Percentiles rank a stretch among this genome's conserved stretches.
phyloP scores from a whole-genome alignment of 768 basidiomycete species.

The Macrocybe gigantea region DNA sequence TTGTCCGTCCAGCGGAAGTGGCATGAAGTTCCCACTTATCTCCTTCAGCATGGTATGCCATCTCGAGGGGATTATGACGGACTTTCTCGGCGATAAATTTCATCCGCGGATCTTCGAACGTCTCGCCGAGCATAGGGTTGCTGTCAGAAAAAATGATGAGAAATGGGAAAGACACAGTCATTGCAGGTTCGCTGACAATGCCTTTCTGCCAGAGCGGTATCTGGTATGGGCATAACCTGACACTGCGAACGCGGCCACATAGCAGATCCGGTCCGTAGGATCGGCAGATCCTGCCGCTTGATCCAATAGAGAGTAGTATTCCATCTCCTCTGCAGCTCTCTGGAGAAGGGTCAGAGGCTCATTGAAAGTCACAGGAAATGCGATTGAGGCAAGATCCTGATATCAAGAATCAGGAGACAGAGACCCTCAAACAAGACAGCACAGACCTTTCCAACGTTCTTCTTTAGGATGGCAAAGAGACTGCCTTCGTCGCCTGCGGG shows the following conservation, averaged over 20 bases:
- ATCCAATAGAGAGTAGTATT: constrained; percentile 67
- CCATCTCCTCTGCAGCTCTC: constrained; percentile 76
- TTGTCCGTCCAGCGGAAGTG: constrained; percentile 79
- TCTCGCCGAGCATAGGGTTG: constrained; percentile 86
- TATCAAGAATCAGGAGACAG: constrained; percentile 1
- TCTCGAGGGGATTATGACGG: constrained; percentile 75
- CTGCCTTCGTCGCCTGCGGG: constrained; percentile 74
- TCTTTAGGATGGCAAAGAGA: constrained; percentile 76
- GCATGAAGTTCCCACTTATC: constrained; percentile 68
- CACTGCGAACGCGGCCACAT: constrained; percentile 80
- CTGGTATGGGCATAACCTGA: constrained; percentile 80
- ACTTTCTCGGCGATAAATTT: constrained; percentile 87
- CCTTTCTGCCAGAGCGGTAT: constrained; percentile 78
- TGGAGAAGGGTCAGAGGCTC: constrained; percentile 83
- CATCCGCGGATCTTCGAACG: constrained; percentile 79
- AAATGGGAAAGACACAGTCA: neutral
- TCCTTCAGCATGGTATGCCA: constrained; percentile 84
- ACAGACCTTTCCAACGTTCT: constrained; percentile 80
- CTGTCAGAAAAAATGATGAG: constrained; percentile 30
- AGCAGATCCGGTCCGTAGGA: constrained; percentile 63
- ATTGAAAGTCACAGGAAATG: constrained; percentile 87
- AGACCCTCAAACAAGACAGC: constrained; percentile 1
- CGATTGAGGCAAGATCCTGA: constrained; percentile 77
- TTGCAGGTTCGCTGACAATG: constrained; percentile 54
- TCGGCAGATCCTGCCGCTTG: constrained; percentile 56